Evolutionary conservation across 2,329 filamentous ascomycete genomes (phyloP).

Genomic region (Calonectria henricotiae): DNA sequence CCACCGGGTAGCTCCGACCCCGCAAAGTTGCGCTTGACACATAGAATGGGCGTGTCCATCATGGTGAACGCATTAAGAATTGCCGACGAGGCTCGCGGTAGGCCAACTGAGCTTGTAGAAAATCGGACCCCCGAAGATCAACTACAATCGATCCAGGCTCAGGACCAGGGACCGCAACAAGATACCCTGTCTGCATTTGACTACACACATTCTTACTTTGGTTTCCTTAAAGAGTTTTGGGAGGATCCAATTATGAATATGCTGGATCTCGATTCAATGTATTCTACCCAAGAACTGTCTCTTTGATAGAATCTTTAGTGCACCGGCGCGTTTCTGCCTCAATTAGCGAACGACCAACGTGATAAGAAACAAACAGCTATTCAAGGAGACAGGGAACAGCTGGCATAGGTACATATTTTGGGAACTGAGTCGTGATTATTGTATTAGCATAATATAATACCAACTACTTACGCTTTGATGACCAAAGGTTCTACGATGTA

Average conservation of each 20-base stretch:
- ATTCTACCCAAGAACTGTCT: constrained; percentile 16
- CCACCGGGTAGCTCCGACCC: neutral
- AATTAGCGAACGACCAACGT: neutral
- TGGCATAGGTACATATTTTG: neutral
- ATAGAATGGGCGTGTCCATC: constrained; percentile 43
- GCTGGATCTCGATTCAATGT: constrained; percentile 33
- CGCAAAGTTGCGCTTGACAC: constrained; percentile 28
- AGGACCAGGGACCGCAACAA: neutral
- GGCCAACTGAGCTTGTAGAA: constrained; percentile 31
- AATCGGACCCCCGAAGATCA: neutral
- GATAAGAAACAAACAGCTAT: neutral
- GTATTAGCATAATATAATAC: too few relatives aligned
- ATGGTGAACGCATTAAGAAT: constrained; percentile 39
- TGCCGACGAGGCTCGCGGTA: constrained; percentile 38
- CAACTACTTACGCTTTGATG: too few relatives aligned
- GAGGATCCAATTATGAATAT: constrained; percentile 40
- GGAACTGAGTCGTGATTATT: neutral
- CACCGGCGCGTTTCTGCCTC: too few relatives aligned
- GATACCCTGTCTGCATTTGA: constrained; percentile 6
- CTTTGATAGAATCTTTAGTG: neutral
- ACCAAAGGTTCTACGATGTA: too few relatives aligned
- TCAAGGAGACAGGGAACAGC: neutral
- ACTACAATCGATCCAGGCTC: neutral
- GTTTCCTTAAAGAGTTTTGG: constrained; percentile 41
- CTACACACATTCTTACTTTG: constrained; percentile 22